A percentile compares a stretch with the other conserved stretches of the same genome.
Evolutionary conservation across 345 rosid species (phyloP).

Genomic region (Mallotus nudiflorus): DNA sequence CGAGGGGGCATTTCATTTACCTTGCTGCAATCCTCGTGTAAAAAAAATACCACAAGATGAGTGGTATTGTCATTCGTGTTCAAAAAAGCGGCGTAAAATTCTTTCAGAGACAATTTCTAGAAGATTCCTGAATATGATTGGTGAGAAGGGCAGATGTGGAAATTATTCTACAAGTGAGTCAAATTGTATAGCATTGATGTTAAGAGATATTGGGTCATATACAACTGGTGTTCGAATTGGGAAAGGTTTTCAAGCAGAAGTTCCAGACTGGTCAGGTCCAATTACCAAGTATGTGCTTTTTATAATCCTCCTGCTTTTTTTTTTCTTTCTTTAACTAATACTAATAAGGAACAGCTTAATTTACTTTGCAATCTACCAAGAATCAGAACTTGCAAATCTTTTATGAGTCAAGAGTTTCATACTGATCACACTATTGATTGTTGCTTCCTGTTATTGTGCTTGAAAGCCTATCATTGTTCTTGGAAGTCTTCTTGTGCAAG

Average conservation of each 20-base stretch:
- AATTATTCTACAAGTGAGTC: slow-evolving; percentile 33
- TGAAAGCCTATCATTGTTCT: not conserved
- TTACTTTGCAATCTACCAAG: not conserved
- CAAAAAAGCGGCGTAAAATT: slow-evolving; percentile 47
- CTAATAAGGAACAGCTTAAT: not conserved
- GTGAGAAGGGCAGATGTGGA: slow-evolving; percentile 37
- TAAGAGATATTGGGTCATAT: slow-evolving; percentile 58
- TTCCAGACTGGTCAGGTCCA: slow-evolving; percentile 86
- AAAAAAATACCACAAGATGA: slow-evolving; percentile 59
- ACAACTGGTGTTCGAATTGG: slow-evolving; percentile 58
- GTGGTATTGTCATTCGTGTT: slow-evolving; percentile 81
- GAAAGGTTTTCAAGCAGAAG: slow-evolving; percentile 85
- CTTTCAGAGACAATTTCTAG: slow-evolving; percentile 31
- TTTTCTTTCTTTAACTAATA: not conserved
- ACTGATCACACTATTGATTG: not conserved
- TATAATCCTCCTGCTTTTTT: slow-evolving; percentile 12
- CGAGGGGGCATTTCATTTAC: slow-evolving; percentile 76
- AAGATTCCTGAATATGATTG: slow-evolving; percentile 34
- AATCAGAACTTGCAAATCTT: not conserved
- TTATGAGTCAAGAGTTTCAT: not conserved
- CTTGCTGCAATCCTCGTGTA: slow-evolving; percentile 61
- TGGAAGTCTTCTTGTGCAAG: not conserved
- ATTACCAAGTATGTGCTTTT: slow-evolving; percentile 45
- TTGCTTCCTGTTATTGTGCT: not conserved
- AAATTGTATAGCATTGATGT: slow-evolving; percentile 45